Base-by-base conservation (phyloP, 306 rosid genomes). In the Gastrolobium bilobum region DNA sequence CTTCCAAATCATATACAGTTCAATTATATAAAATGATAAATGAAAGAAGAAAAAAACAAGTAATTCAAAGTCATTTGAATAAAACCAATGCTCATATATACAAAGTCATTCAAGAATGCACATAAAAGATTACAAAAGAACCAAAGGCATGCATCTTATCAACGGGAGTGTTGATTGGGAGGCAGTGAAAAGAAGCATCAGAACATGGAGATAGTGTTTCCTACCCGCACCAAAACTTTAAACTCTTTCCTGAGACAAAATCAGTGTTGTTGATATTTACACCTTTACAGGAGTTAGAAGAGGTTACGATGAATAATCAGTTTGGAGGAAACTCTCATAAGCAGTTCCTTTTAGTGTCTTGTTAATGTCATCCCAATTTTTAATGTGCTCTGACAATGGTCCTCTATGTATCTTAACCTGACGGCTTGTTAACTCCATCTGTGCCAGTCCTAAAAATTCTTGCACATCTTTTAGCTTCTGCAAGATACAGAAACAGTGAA, bases 381-480 rank as follows among this genome's bases (percentile, higher is more conserved):
- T 83, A 77, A 92, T 57, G 72, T 91, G 92, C 20, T 88, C 85
- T 0, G 92, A 89, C 79, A 92, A 37, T 30, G 83, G 65, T 63
- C 97, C 95, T 29, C 78, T 85, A 77, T 89, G 97, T 78, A 94
- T 94, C 85, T 92, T 92, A 30, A 94, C 86, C 78, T 94, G 97
- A 47, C 90, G 89, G 82, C 98, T 94, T n/a, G 53, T 83, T 79
- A 92, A 78, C 79, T 84, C 80, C 92, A 61, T 88, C 75, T 10
- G 54, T 1, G 95, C 97, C 81, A 94, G 79, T 62, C 92, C 80
- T 44, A 92, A 82, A 82, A 94, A 94, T 63, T 85, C 89, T 79
- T 69, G 87, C 76, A 94, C 97, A 11, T 86, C 95, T 40, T 86
- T 86, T 67, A 94, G 88, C 78, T 75, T 88, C 98, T 94, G 93